Evolutionary conservation across 495 filamentous ascomycete species (phyloP).

Genomic region (Clavariopsis aquatica): DNA sequence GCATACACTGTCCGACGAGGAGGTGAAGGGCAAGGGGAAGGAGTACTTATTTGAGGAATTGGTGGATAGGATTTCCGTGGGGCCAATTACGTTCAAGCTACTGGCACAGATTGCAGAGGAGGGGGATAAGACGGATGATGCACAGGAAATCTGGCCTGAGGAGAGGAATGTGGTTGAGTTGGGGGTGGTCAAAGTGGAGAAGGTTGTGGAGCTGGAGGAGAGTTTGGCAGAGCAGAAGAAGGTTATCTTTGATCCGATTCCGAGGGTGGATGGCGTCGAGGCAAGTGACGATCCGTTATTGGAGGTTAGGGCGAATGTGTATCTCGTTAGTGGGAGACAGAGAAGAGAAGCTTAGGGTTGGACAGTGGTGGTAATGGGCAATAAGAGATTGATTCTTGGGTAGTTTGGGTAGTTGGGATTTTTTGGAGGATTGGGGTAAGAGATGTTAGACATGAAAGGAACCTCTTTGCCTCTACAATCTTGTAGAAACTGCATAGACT

Average conservation of each 20-base stretch:
- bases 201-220: slow-evolving; percentile 43
- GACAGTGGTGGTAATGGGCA: no score
- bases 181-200: slow-evolving; percentile 50
- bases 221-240: slow-evolving; percentile 49
- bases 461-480: no score
- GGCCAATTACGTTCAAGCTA: slow-evolving; percentile 50
- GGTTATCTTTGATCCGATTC: slow-evolving; percentile 58
- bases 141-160: slow-evolving; percentile 55
- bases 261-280: slow-evolving; percentile 55
- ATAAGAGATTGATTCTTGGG: no score
- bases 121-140: slow-evolving; percentile 54
- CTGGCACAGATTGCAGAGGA: slow-evolving; percentile 53
- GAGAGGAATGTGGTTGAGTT: slow-evolving; percentile 52
- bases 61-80: slow-evolving; percentile 35
- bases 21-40: slow-evolving; percentile 40
- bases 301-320: slow-evolving; percentile 54
- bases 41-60: slow-evolving; percentile 53
- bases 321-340: slow-evolving; percentile 56
- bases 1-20: slow-evolving; percentile 43
- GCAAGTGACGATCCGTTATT: slow-evolving; percentile 54
- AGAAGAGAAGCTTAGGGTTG: slow-evolving; percentile 39
- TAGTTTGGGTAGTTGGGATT: no score
- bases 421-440: no score
- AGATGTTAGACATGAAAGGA: no score
- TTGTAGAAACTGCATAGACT: no score